Evolutionary conservation across 1,284 basidiomycete species (phyloP).

Genomic region (Cryptococcus sp.): DNA sequence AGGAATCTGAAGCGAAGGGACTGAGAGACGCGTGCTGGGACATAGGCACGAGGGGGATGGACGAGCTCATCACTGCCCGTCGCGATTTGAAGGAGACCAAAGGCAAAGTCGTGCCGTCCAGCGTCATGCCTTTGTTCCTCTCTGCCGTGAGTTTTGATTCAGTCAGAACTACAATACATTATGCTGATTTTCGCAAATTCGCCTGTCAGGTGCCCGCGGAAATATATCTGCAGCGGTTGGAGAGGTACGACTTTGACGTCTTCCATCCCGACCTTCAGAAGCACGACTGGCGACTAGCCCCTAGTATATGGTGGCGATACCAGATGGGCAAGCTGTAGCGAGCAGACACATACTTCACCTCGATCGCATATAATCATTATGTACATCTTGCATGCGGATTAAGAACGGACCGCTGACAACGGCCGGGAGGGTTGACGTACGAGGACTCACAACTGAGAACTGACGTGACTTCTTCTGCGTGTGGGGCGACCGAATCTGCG

Average conservation of each 20-base stretch:
- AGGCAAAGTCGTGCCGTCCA: slow-evolving; percentile 62
- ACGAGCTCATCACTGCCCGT: slow-evolving; percentile 82
- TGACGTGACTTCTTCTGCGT: no score
- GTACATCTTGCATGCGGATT: no score
- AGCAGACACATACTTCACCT: background rate
- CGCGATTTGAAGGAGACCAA: slow-evolving; percentile 69
- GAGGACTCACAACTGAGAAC: no score
- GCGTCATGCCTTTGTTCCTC: slow-evolving; percentile 75
- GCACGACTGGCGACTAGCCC: slow-evolving; percentile 83
- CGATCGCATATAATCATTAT: no score
- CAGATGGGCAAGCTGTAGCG: slow-evolving; percentile 51
- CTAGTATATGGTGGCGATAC: slow-evolving; percentile 75
- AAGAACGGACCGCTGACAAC: no score
- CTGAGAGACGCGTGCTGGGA: slow-evolving; percentile 73
- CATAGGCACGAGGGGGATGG: slow-evolving; percentile 86
- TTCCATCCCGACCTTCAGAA: slow-evolving; percentile 70
- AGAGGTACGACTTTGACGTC: slow-evolving; percentile 77
- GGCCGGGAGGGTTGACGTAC: no score
- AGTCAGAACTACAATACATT: slow-evolving; percentile 19
- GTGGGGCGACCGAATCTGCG: background rate
- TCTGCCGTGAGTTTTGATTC: slow-evolving; percentile 64
- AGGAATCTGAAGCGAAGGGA: slow-evolving; percentile 62
- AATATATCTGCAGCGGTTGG: slow-evolving; percentile 71
- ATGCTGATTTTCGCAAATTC: slow-evolving; percentile 5
- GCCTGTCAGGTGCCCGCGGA: slow-evolving; percentile 67